A percentile compares a stretch with the other conserved stretches of the same genome.
Evolutionary conservation across 2,329 filamentous ascomycete species (phyloP).

Genomic region (Aspergillus viridinutans): DNA sequence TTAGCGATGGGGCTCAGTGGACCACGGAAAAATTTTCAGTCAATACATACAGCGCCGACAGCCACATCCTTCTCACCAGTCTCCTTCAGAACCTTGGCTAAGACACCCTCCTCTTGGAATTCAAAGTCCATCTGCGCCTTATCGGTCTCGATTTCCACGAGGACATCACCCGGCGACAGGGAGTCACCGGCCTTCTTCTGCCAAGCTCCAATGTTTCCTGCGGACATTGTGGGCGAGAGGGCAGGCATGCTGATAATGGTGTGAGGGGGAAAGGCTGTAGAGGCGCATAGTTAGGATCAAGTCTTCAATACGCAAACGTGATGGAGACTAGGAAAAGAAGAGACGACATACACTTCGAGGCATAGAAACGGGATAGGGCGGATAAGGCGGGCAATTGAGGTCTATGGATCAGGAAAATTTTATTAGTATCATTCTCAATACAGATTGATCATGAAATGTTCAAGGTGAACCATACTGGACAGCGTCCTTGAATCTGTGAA

Average conservation of each 20-base stretch:
- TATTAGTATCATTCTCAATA: conserved; percentile 17
- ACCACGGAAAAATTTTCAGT: conserved; percentile 15
- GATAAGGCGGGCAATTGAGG: conserved; percentile 51
- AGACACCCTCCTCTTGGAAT: conserved; percentile 94
- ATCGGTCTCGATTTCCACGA: conserved; percentile 98
- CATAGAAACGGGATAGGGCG: conserved; percentile 63
- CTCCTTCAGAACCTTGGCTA: conserved; percentile 91
- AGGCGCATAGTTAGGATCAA: conserved; percentile 21
- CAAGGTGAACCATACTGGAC: conserved; percentile 33
- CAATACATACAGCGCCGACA: conserved; percentile 79
- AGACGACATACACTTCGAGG: conserved; percentile 58
- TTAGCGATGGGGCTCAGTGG: conserved; percentile 12
- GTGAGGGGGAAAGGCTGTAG: conserved; percentile 84
- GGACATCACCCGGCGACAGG: conserved; percentile 85
- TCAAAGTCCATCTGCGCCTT: conserved; percentile 99
- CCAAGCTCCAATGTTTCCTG: conserved; percentile 94
- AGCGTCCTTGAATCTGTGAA: conserved; percentile 42
- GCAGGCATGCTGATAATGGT: conserved; percentile 97
- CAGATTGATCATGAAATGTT: not conserved
- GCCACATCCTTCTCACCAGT: conserved; percentile 89
- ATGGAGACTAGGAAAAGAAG: conserved; percentile 10
- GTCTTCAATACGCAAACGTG: conserved; percentile 1
- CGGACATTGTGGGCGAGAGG: conserved; percentile 94
- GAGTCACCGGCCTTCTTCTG: conserved; percentile 93
- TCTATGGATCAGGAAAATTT: conserved; percentile 19